Evolutionary conservation across 768 basidiomycete genomes (phyloP).

Genomic region (Calocybe gangraenosa): DNA sequence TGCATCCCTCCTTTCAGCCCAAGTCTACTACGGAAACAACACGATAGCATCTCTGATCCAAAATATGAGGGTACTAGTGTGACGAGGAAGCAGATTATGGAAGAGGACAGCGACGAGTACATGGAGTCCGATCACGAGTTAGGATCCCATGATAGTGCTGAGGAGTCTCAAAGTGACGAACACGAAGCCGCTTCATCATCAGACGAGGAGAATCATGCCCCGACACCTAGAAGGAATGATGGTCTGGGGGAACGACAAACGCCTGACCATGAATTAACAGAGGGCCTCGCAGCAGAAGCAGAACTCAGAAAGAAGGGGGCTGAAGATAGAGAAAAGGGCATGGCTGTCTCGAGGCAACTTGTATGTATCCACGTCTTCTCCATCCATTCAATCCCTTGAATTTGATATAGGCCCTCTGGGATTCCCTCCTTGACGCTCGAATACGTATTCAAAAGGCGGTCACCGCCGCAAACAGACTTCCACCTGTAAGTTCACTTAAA

Average conservation of each 20-base stretch:
- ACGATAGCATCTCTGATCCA: conserved; percentile 64
- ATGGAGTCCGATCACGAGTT: conserved; percentile 23
- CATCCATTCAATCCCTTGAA: conserved; percentile 7
- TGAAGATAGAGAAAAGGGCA: conserved; percentile 76
- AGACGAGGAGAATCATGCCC: conserved; percentile 1
- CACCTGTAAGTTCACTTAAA: conserved; percentile 40
- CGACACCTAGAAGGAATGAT: not conserved
- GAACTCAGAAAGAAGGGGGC: conserved; percentile 57
- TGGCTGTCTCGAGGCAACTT: conserved; percentile 78
- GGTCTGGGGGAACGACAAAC: conserved; percentile 2
- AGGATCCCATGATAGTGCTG: conserved; percentile 17
- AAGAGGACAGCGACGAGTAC: conserved; percentile 35
- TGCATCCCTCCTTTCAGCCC: conserved; percentile 50
- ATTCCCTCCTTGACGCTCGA: conserved; percentile 82
- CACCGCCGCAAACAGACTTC: conserved; percentile 59
- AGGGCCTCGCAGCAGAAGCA: conserved; percentile 40
- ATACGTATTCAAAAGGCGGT: conserved; percentile 88
- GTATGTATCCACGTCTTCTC: conserved; percentile 38
- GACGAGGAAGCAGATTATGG: conserved; percentile 55
- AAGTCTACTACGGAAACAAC: conserved; percentile 62
- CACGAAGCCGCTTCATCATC: not conserved
- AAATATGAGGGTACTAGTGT: conserved; percentile 76
- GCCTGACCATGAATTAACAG: conserved; percentile 17
- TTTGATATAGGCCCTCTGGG: conserved; percentile 68
- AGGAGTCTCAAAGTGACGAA: conserved; percentile 2